Conservation (phyloP, 768 basidiomycete species). For the Boletus vermiculosoides region DNA sequence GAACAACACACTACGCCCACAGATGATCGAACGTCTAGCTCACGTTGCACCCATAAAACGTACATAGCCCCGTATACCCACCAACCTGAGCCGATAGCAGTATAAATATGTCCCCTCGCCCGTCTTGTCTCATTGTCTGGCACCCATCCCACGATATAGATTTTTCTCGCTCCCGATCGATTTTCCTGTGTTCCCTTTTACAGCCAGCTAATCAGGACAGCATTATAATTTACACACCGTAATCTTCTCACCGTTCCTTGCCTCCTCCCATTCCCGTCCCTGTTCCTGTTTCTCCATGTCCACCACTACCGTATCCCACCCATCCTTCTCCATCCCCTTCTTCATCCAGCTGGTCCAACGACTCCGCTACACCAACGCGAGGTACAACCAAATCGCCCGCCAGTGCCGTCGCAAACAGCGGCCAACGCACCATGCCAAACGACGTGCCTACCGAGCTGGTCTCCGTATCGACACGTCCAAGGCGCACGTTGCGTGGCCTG, state of each 20-base stretch:
- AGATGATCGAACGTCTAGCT: not conserved
- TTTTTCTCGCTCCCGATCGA: not conserved
- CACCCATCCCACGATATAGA: conserved; percentile 9
- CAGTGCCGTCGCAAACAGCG: conserved; percentile 35
- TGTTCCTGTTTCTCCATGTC: not conserved
- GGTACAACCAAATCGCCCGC: conserved; percentile 39
- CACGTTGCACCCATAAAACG: conserved; percentile 4
- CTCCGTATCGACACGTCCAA: conserved; percentile 44
- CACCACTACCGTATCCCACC: conserved; percentile 3
- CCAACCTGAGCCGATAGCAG: not conserved
- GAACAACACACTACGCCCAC: conserved; percentile 26
- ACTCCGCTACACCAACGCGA: conserved; percentile 44
- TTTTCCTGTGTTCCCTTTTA: not conserved
- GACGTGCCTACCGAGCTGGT: conserved; percentile 43
- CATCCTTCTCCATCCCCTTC: conserved; percentile 20
- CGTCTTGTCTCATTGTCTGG: conserved; percentile 12
- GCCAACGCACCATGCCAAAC: conserved; percentile 48
- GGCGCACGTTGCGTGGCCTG: conserved; percentile 39
- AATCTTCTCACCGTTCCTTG: not conserved
- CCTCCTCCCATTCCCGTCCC: not conserved
- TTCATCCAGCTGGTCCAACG: conserved; percentile 39
- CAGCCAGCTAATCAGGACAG: not conserved
- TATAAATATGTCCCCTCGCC: conserved; percentile 19
- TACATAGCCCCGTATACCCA: conserved; percentile 2
- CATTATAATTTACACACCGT: not conserved